Base-by-base conservation (phyloP, 2,329 filamentous ascomycete species). In the Apiospora aurea region DNA sequence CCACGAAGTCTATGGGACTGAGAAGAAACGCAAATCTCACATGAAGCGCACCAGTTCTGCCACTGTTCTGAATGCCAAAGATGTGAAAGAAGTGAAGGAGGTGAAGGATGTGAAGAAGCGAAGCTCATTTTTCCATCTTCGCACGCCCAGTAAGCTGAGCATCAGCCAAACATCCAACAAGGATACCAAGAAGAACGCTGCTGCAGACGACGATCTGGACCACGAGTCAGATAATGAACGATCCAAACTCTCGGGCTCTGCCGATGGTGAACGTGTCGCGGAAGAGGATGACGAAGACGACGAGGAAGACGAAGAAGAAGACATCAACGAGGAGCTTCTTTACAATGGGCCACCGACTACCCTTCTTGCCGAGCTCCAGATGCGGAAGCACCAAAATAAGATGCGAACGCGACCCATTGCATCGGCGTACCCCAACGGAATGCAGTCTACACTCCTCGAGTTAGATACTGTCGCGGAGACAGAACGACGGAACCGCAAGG, bases 401-500 rank as follows among this genome's bases (percentile, higher is more conserved):
- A 87, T 91, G 74, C 91, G 96, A 47, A 96, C 92, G 43, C 89
- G 91, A 29, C 92, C 92, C 18, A 87, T 91, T 29, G 86, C 89
- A 44, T 89, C 87, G 64, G 82, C 83, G 2, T 86, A 86, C 76
- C 92, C 93, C 26, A 91, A 92, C 71, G 95, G 94, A n/a, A 92
- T 97, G 87, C 94, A 96, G 75, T 94, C 94, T 18, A 99, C 96
- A 0, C 87, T 99, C 4, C 86, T 99, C 0, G 91, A 99, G 79
- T 88, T 98, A 76, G 96, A 99, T 78, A 93, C 94, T 0, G 94
- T 98, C 41, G 94, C 94, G 29, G 93, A 98, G 81, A 88, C 95
- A 34, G 93, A 97, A 80, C 92, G 91, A 76, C 91, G 92, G 75
- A 88, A 92, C 41, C 90, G 96, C 49, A 89, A 92, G 77, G 88